Conservation (phyloP, 169 alveolate genomes). For the Eimeria praecox region DNA sequence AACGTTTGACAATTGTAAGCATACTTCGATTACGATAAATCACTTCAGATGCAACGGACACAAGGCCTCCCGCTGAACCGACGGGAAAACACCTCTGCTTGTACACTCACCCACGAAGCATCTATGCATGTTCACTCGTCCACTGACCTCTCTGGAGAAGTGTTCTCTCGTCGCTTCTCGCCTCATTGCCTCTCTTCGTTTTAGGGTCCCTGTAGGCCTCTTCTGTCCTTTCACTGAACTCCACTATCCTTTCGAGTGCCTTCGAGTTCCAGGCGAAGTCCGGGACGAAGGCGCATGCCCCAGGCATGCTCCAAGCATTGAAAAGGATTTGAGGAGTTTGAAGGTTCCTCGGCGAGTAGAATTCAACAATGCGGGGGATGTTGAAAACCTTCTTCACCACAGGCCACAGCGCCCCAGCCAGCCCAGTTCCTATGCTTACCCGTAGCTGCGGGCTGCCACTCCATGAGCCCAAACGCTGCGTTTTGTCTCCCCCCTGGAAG, state of each 20-base stretch:
- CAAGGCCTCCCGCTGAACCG: neutral
- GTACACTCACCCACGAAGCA: neutral
- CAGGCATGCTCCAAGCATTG: constrained; percentile 64
- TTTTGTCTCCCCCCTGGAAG: constrained; percentile 44
- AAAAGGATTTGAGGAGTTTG: constrained; percentile 46
- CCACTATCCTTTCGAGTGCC: constrained; percentile 2
- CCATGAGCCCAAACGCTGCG: constrained; percentile 75
- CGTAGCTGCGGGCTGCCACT: constrained; percentile 39
- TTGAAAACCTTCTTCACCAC: constrained; percentile 40
- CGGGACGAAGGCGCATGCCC: constrained; percentile 65
- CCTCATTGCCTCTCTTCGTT: constrained; percentile 54
- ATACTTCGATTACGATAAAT: neutral
- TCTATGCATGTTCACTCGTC: neutral
- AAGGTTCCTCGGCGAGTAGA: constrained; percentile 52
- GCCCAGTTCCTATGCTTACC: constrained; percentile 64
- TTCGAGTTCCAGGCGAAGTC: constrained; percentile 21
- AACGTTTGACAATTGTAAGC: neutral
- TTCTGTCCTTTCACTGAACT: constrained; percentile 1
- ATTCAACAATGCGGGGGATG: constrained; percentile 45
- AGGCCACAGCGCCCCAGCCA: constrained; percentile 61
- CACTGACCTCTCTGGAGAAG: constrained; percentile 44
- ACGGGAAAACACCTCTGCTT: neutral
- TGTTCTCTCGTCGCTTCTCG: neutral
- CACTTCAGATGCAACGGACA: neutral
- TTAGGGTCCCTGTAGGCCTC: constrained; percentile 33